A percentile compares a stretch with the other conserved stretches of the same genome.
Conservation (phyloP, 1,284 basidiomycete species). For the Pseudozyma flocculosa region DNA sequence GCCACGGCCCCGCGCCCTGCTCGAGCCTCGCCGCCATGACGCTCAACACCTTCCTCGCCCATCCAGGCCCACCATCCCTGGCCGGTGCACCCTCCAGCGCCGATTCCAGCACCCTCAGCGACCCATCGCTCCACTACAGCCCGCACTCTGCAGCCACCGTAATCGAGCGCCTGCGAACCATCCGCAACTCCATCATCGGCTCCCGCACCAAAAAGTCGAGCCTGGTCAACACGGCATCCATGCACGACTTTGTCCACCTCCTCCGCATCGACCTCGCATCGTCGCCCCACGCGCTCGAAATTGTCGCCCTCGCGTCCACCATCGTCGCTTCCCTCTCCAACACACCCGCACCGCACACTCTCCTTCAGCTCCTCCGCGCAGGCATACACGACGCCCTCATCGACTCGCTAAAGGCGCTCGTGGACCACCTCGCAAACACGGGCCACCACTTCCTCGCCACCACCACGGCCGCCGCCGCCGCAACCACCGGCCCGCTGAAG, state of each 20-base stretch:
- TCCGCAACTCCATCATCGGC: slow-evolving; percentile 40
- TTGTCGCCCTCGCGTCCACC: slow-evolving; percentile 30
- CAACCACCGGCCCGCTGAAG: slow-evolving; percentile 2
- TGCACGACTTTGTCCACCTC: slow-evolving; percentile 29
- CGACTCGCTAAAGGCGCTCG: slow-evolving; percentile 17
- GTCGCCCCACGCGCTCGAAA: slow-evolving; percentile 11
- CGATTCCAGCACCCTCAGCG: too few relatives aligned
- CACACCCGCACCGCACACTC: slow-evolving; percentile 24
- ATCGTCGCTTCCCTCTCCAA: slow-evolving; percentile 36
- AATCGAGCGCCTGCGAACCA: slow-evolving; percentile 3
- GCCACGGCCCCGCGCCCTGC: too few relatives aligned
- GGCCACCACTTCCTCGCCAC: slow-evolving; percentile 2
- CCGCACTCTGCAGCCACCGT: too few relatives aligned
- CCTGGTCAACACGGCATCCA: slow-evolving; percentile 25
- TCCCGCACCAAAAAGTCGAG: slow-evolving; percentile 34
- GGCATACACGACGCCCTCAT: slow-evolving; percentile 34
- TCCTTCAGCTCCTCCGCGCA: slow-evolving; percentile 27
- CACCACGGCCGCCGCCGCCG: not conserved
- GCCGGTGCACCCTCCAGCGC: too few relatives aligned
- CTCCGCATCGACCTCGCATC: slow-evolving; percentile 23
- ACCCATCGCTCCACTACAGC: too few relatives aligned
- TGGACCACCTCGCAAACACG: slow-evolving; percentile 3
- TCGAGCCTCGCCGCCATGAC: too few relatives aligned
- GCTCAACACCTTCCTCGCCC: too few relatives aligned
- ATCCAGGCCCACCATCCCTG: too few relatives aligned